A percentile compares a stretch with the other conserved stretches of the same genome.
phyloP scores from a whole-genome alignment of 805 yeast species.

The Suhomyces sp. region DNA sequence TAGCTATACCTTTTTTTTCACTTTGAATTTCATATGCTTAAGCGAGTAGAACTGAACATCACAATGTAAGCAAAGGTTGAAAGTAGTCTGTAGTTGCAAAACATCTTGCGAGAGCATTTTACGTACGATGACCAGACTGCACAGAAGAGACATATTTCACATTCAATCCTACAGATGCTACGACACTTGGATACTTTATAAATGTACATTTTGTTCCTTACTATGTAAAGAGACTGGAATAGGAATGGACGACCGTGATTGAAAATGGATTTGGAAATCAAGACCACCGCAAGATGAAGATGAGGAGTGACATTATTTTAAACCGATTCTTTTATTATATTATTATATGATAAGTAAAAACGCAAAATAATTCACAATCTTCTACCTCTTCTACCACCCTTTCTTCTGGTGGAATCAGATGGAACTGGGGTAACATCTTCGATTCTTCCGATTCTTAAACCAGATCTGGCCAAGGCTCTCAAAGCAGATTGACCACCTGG shows the following conservation, averaged over 20 bases:
- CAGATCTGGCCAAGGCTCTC: constrained; percentile 99
- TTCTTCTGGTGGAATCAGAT: constrained; percentile 99
- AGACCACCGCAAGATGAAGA: constrained; percentile 1
- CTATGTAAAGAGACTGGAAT: constrained; percentile 5
- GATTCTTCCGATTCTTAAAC: constrained; percentile 99
- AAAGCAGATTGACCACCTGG: constrained; percentile 99
- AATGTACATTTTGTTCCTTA: constrained; percentile 7
- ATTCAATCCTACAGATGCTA: no score
- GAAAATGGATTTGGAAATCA: constrained; percentile 1
- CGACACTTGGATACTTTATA: constrained; percentile 4
- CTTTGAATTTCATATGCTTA: no score
- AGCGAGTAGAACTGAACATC: no score
- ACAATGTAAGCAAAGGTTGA: no score
- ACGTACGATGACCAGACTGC: no score
- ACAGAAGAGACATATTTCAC: no score
- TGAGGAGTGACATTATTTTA: constrained; percentile 3
- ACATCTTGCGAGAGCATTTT: no score
- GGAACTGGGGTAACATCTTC: constrained; percentile 99
- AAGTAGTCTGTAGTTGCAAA: no score
- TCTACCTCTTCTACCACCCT: constrained; percentile 99
- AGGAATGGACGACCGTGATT: no score
- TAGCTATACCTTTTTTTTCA: no score
- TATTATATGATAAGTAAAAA: constrained; percentile 1
- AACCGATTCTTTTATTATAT: constrained; percentile 2
- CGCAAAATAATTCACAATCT: constrained; percentile 70